These are phyloP conservation scores for Schizosaccharomyces cryophilus DNA, from an alignment of 805 yeast species.

Conservation along the genomic window DNA sequence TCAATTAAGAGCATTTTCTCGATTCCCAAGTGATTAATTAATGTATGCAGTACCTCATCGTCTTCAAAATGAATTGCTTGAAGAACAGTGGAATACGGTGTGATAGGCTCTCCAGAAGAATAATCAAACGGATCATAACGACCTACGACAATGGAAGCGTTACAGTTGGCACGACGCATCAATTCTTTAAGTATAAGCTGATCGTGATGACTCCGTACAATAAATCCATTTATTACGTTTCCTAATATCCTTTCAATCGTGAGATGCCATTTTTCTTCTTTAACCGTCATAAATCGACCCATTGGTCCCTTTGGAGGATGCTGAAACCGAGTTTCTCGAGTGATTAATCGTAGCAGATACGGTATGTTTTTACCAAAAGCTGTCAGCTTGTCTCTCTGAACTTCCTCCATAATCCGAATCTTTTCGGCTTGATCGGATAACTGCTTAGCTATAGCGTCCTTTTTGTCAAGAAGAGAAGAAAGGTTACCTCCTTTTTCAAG, in stretches of 20 bases:
- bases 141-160: conserved; percentile 25
- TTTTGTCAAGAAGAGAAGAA: not conserved
- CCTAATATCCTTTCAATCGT: conserved; percentile 33
- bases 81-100: conserved; percentile 23
- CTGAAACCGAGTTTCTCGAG: conserved; percentile 18
- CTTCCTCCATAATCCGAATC: conserved; percentile 7
- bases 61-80: conserved; percentile 29
- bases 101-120: conserved; percentile 20
- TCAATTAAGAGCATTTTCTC: conserved; percentile 34
- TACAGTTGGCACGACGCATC: conserved; percentile 4
- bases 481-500: not conserved
- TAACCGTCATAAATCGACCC: conserved; percentile 36
- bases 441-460: not conserved
- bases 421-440: not conserved
- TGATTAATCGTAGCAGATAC: conserved; percentile 20
- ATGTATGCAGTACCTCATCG: conserved; percentile 29
- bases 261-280: conserved; percentile 31
- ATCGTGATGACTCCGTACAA: conserved; percentile 44
- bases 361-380: conserved; percentile 29
- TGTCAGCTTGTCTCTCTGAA: conserved; percentile 13
- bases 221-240: conserved; percentile 31
- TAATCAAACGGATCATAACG: conserved; percentile 34
- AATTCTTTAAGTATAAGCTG: conserved; percentile 14
- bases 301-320: conserved; percentile 56
- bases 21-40: conserved; percentile 34